These are phyloP conservation scores for Trichoderma asperellum DNA, from an alignment of 2,329 filamentous ascomycete species.

Conservation along the genomic window DNA sequence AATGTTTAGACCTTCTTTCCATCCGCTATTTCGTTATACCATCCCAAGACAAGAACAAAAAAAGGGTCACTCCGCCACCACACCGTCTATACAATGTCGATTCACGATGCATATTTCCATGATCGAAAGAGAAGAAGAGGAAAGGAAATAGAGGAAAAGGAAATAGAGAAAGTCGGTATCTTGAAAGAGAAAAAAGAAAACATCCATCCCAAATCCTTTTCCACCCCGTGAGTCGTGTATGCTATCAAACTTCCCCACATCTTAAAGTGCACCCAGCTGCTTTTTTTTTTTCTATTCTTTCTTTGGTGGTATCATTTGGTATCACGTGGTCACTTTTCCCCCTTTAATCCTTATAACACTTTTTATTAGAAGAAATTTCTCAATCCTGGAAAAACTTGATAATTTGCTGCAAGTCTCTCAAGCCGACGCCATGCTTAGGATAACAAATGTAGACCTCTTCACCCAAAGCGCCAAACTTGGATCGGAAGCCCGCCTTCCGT, in stretches of 20 bases:
- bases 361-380: not conserved
- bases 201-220: not conserved
- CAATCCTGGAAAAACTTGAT: constrained; percentile 85
- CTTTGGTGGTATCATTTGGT: constrained; percentile 9
- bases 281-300: not conserved
- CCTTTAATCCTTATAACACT: not conserved
- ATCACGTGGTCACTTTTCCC: not conserved
- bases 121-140: not conserved
- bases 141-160: not conserved
- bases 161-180: constrained; percentile 10
- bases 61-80: not conserved
- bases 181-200: not conserved
- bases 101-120: constrained; percentile 19
- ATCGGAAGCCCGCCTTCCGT: constrained; percentile 85
- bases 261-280: not conserved
- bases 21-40: not conserved
- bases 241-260: not conserved
- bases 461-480: constrained; percentile 84
- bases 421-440: constrained; percentile 80
- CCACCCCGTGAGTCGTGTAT: not conserved
- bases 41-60: not conserved
- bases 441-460: constrained; percentile 91
- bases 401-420: constrained; percentile 81
- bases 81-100: constrained; percentile 7
- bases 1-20: constrained; percentile 4